Evolutionary conservation across 1,139 yeast species (phyloP).

Genomic region (Suhomyces bribrorum): DNA sequence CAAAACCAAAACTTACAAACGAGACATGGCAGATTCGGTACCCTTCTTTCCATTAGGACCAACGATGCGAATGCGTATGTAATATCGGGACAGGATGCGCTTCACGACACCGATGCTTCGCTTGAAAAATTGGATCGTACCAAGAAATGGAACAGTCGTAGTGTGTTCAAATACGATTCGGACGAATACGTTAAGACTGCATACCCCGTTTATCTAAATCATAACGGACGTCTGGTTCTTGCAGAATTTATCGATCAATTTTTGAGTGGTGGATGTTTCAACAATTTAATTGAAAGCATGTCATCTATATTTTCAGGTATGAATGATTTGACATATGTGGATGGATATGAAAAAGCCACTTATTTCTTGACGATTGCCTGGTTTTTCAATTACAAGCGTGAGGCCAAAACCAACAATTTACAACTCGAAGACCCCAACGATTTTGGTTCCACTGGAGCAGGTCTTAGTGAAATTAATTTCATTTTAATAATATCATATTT

Average conservation of each 20-base stretch:
- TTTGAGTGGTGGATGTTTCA: constrained; percentile 76
- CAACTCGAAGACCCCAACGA: constrained; percentile 34
- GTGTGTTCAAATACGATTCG: constrained; percentile 46
- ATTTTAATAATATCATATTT: constrained; percentile 59
- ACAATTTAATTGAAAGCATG: constrained; percentile 57
- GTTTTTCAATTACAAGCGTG: constrained; percentile 54
- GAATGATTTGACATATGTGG: constrained; percentile 38
- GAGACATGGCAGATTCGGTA: constrained; percentile 91
- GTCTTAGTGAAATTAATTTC: constrained; percentile 66
- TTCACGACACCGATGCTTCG: constrained; percentile 41
- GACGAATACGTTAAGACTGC: constrained; percentile 35
- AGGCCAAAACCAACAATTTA: constrained; percentile 10
- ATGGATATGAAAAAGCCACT: constrained; percentile 41
- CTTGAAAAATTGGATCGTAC: constrained; percentile 63
- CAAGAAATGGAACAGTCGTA: constrained; percentile 63
- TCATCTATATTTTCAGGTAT: constrained; percentile 46
- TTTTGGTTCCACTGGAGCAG: constrained; percentile 66
- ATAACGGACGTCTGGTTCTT: constrained; percentile 28
- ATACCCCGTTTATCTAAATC: constrained; percentile 12
- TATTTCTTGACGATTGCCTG: constrained; percentile 69
- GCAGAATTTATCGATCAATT: constrained; percentile 51
- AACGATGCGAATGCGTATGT: constrained; percentile 63
- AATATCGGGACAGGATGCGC: constrained; percentile 71
- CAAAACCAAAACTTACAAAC: constrained; percentile 59
- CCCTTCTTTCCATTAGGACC: constrained; percentile 68